Conservation (phyloP, 352 stramenopile genomes). For the Pythium aphanidermatum region DNA sequence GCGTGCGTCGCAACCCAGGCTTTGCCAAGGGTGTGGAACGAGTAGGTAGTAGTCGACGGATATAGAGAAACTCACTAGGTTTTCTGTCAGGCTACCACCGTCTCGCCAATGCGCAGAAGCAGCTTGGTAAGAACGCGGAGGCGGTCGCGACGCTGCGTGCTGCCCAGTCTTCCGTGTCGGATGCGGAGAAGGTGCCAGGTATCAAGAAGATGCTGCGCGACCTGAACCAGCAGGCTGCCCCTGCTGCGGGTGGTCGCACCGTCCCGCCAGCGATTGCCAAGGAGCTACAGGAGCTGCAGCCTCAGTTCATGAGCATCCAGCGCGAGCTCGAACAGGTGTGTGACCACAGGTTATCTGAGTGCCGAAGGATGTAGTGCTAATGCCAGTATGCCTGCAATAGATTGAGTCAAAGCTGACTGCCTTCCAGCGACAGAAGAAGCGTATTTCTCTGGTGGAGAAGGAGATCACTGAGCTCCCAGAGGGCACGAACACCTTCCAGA, state of each 20-base stretch:
- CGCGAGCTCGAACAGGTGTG: conserved; percentile 57
- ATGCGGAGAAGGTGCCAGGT: conserved; percentile 50
- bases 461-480: conserved; percentile 61
- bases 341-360: not conserved
- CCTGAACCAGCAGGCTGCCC: conserved; percentile 40
- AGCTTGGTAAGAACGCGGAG: conserved; percentile 60
- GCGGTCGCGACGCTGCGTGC: conserved; percentile 61
- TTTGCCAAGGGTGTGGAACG: conserved; percentile 51
- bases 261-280: conserved; percentile 61
- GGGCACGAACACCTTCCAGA: conserved; percentile 59
- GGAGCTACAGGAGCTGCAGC: conserved; percentile 77
- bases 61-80: no score
- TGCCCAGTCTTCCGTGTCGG: conserved; percentile 23
- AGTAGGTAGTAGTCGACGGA: not conserved
- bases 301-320: conserved; percentile 71
- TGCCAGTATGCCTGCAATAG: conserved; percentile 13
- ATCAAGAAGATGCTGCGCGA: conserved; percentile 77
- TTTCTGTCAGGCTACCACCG: conserved; percentile 45
- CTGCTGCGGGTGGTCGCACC: conserved; percentile 24
- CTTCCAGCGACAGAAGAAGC: conserved; percentile 67
- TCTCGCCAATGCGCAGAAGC: conserved; percentile 75
- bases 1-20: conserved; percentile 57
- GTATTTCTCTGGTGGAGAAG: conserved; percentile 59
- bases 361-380: no score
- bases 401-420: conserved; percentile 64